A percentile compares a stretch with the other conserved stretches of the same genome.
Evolutionary conservation across 2,329 filamentous ascomycete genomes (phyloP).

Genomic region (Aspergillus sp.): DNA sequence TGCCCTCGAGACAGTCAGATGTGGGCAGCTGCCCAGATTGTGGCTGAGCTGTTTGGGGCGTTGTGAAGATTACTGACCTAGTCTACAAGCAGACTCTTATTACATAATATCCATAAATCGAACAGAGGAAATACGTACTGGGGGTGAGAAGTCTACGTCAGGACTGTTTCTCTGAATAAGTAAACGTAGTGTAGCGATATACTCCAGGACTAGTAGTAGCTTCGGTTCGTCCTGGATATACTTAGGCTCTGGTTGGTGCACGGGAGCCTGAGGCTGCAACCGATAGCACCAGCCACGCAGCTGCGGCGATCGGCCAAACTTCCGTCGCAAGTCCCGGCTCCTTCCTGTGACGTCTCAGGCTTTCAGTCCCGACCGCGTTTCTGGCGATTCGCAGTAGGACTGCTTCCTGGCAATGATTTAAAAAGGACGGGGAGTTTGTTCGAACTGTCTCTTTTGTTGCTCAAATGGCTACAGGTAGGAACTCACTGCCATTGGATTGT

Average conservation of each 20-base stretch:
- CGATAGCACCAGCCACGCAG: slow-evolving; percentile 18
- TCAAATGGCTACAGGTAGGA: slow-evolving; percentile 27
- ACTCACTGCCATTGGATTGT: background rate
- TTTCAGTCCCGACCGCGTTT: background rate
- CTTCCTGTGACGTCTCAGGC: background rate
- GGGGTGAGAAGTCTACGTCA: background rate
- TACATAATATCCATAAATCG: slow-evolving; percentile 4
- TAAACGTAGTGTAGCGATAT: background rate
- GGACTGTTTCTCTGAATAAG: background rate
- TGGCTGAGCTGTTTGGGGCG: slow-evolving; percentile 4
- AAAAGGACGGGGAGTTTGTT: slow-evolving; percentile 1
- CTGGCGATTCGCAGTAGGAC: background rate
- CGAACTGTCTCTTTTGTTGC: background rate
- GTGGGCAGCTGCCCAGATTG: background rate
- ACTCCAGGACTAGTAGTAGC: background rate
- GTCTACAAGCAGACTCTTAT: background rate
- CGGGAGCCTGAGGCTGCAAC: slow-evolving; percentile 19
- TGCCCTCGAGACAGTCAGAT: background rate
- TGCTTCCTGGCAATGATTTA: slow-evolving; percentile 14
- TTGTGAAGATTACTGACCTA: background rate
- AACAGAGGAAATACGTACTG: background rate
- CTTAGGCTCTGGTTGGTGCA: background rate
- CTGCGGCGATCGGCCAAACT: slow-evolving; percentile 15
- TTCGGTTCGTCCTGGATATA: background rate
- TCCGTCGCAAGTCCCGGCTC: background rate